These are phyloP conservation scores for Zizania latifolia DNA, from an alignment of 176 grass and related monocot genomes.

Conservation along the genomic window DNA sequence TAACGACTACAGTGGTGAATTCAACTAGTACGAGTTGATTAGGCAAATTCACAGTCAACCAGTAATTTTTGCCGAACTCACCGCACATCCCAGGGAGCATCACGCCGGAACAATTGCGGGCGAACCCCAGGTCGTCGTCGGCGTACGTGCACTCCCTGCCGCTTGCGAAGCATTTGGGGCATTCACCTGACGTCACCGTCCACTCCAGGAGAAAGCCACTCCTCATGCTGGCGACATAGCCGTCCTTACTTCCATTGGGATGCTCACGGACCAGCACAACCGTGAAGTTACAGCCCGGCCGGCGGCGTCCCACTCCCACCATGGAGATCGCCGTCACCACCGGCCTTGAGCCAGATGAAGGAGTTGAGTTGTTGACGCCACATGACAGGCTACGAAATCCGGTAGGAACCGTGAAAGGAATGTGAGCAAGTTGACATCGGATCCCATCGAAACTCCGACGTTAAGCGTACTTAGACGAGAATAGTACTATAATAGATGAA, in stretches of 20 bases:
- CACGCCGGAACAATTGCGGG: not conserved
- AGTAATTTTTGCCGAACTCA: conserved; percentile 13
- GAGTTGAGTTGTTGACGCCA: not conserved
- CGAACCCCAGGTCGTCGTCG: too few relatives aligned
- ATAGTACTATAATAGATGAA: too few relatives aligned
- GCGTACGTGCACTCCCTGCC: too few relatives aligned
- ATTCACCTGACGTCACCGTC: not conserved
- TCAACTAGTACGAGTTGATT: not conserved
- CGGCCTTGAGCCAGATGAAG: not conserved
- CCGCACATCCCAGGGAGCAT: not conserved
- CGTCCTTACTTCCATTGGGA: not conserved
- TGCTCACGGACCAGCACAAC: not conserved
- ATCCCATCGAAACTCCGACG: too few relatives aligned
- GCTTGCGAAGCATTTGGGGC: too few relatives aligned
- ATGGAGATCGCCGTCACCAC: not conserved
- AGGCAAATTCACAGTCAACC: not conserved
- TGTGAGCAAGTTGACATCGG: too few relatives aligned
- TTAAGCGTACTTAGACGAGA: too few relatives aligned
- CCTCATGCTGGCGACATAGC: too few relatives aligned
- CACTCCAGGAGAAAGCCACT: conserved; percentile 23
- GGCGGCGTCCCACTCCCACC: not conserved
- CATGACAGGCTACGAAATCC: too few relatives aligned
- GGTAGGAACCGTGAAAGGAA: too few relatives aligned
- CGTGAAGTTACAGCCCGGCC: too few relatives aligned
- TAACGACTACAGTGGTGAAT: not conserved